Base-by-base conservation (phyloP, 2,329 filamentous ascomycete species). In the Aspergillus niger region DNA sequence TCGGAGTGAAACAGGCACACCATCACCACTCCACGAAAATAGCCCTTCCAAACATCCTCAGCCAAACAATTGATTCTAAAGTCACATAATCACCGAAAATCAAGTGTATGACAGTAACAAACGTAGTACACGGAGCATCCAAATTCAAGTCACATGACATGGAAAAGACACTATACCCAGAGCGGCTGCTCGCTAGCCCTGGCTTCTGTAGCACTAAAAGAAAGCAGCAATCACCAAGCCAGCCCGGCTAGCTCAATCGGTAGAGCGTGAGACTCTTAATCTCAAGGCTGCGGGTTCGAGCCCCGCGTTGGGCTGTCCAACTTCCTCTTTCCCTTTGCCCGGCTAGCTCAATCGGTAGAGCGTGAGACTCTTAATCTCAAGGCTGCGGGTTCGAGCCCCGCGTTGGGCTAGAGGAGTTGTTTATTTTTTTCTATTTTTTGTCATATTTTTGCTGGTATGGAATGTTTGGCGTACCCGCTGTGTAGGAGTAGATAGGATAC, bases 291-390 rank as follows among this genome's bases (percentile, higher is more conserved):
- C 71, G 74, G 73, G 74, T 76, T 76, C 74, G 72, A 76, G 70
- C 74, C 74, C 73, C 74, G 70, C 74, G 72, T 76, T 74, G 70
- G 74, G 74, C 73, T 32, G 30, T 32, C 4, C 30, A 32, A 32
- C 30, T 32, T 32, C 30, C 30, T 32, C 30, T 32, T 32, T 32
- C 30, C 30, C 30, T 32, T 32, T 32, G 78, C 78, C 73, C 74
- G 78, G 77, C 75, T 80, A 80, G 79, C 79, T 81, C 79, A 81
- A 80, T 81, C 77, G 78, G 72, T 78, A 80, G 74, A 77, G 74
- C 75, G 74, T 80, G 78, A 78, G 78, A 77, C 77, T 80, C 77
- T 80, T 81, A 78, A 74, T 72, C 74, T 72, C 72, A 73, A 73
- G 69, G 70, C 66, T 75, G 74, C 71, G 74, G 73, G 74, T 76